Evolutionary conservation across 345 rosid genomes (phyloP).

Genomic region (Salix koriyanagi): DNA sequence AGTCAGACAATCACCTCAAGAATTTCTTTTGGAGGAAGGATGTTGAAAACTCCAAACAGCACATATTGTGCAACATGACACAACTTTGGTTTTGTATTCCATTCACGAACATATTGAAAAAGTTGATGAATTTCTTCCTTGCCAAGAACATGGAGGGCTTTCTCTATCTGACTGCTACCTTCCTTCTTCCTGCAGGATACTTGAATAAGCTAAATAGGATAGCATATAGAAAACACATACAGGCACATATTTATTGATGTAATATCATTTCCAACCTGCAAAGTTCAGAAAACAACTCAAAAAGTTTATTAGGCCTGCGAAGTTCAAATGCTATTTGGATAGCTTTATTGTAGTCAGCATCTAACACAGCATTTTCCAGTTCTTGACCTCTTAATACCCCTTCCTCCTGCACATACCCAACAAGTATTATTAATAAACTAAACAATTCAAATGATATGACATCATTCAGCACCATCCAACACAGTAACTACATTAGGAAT

Average conservation of each 20-base stretch:
- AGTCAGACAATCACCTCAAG: constrained; percentile 51
- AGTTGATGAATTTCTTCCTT: constrained; percentile 62
- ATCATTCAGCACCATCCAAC: not conserved
- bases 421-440: not conserved
- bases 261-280: constrained; percentile 51
- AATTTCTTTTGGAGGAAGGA: constrained; percentile 70
- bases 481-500: not conserved
- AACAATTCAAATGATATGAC: not conserved
- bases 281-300: constrained; percentile 60
- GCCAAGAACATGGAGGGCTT: constrained; percentile 61
- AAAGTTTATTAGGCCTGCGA: constrained; percentile 73
- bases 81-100: constrained; percentile 90
- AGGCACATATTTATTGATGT: not conserved
- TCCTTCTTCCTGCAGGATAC: constrained; percentile 53
- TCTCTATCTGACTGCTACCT: constrained; percentile 44
- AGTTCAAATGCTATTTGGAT: constrained; percentile 84
- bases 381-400: constrained; percentile 73
- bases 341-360: constrained; percentile 73
- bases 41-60: constrained; percentile 63
- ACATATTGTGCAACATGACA: constrained; percentile 85
- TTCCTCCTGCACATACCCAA: constrained; percentile 52
- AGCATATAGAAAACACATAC: constrained; percentile 1
- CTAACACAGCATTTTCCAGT: constrained; percentile 78
- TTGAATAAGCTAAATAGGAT: not conserved
- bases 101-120: constrained; percentile 78